Base-by-base conservation (phyloP, 176 grass and related monocot species). In the Olyra latifolia region DNA sequence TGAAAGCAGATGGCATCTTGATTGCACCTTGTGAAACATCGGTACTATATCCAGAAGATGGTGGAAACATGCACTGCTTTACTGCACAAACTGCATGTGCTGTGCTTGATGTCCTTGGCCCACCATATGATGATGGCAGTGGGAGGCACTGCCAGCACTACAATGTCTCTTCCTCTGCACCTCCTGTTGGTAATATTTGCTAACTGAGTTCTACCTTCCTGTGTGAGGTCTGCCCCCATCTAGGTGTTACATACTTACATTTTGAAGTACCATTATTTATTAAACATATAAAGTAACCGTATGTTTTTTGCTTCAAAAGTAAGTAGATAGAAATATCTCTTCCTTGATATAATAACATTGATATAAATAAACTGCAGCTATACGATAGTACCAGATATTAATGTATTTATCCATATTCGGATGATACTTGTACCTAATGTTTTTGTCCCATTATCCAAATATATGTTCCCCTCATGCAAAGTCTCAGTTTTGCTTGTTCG, bases 21-120 rank as follows among this genome's bases (percentile, higher is more conserved):
- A 88, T 61, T 50, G 83, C 92, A 71, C 92, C 88, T 44, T 84
- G 89, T 56, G 92, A 89, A 82, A 86, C 92, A 23, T 76, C 48
- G 0, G 45, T 94, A 43, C 71, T 89, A 73, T 91, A 89, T 80
- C 88, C 92, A 0, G 78, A 81, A 57, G 80, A 80, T 10, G 92
- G 92, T 65, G 92, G 92, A 19, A 94, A 94, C 66, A 77, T 89
- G 64, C 92, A 94, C 68, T 81, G 92, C 71, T 94, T 94, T 55
- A 91, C 83, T 1, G 88, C 92, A 84, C 69, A 67, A 4, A 77
- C 80, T n/a, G 69, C 79, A 27, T 94, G 92, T 91, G 92, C 86
- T 10, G 79, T 94, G 62, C 79, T 94, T 38, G 92, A 94, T 72
- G 88, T 94, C 25, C 82, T 91, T 40, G 85, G 79, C 19, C 92